Evolutionary conservation across 768 basidiomycete species (phyloP), one percentile per base, ranked within the genome.

Genomic region (Tylopilus felleus): DNA sequence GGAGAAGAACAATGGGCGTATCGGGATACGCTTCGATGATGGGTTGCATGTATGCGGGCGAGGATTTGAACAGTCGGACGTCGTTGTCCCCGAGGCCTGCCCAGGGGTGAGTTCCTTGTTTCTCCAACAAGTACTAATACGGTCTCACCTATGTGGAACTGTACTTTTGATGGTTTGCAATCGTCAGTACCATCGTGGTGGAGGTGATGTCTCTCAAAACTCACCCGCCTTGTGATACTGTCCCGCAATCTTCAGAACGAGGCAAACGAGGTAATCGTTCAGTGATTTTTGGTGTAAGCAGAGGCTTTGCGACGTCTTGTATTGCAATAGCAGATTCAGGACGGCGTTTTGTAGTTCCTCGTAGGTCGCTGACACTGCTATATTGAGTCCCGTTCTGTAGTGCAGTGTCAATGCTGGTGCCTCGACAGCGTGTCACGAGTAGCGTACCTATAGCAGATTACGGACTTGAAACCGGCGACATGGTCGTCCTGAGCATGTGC

Each of bases 391-490:
- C 0, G 88, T 87, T 45, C 90, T 70, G 28, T 43, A 27, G 16
- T 5, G 29, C 25, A 29, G 14, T 12, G 23, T 46, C 4, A 12
- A 22, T 36, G 2, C 35, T 41, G 22, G 23, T 49, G 38, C 13
- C 7, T 42, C n/a, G n/a, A 3, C 38, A 39, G 35, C 36, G 21
- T 19, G 22, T 13, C 33, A 14, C 6, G 23, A 28, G 23, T 2
- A n/a, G 36, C 55, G 19, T 54, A 62, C 69, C 69, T 81, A 65
- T 92, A 91, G 68, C 88, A 88, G 1, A 82, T 76, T 41, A 90
- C 78, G 10, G 87, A 88, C 66, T 92, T 91, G 77, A 89, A 88
- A 1, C 78, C 82, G 2, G 72, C 87, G 10, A 89, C 84, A 29
- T 74, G 70, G 0, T 70, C 60, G 53, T 85, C 76, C 5, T 36